phyloP scores from a whole-genome alignment of 2,329 filamentous ascomycete species.

The Colletotrichum tropicale region DNA sequence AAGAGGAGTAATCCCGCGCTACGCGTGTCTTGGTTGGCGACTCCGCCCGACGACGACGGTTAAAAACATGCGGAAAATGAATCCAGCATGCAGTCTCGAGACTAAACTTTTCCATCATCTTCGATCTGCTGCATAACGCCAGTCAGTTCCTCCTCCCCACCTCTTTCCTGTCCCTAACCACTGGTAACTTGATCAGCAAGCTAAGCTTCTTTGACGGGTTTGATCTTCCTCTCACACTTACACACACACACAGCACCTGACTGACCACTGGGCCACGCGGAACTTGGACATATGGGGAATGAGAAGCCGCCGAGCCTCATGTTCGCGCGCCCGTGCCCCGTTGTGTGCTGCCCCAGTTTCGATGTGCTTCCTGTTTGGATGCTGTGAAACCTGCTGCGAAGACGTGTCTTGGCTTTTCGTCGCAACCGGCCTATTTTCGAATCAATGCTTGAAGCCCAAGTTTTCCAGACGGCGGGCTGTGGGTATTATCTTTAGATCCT shows the following conservation, averaged over 20 bases:
- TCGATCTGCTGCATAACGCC: background rate
- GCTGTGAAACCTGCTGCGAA: background rate
- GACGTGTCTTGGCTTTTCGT: background rate
- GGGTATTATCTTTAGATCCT: background rate
- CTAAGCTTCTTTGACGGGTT: background rate
- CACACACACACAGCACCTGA: background rate
- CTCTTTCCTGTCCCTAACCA: background rate
- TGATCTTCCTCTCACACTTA: background rate
- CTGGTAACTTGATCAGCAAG: background rate
- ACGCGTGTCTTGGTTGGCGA: background rate
- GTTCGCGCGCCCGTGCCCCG: background rate
- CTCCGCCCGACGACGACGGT: background rate
- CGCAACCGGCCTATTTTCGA: constrained; percentile 2
- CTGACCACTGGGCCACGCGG: background rate
- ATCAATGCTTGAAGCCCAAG: background rate
- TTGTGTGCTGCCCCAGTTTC: background rate
- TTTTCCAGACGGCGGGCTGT: background rate
- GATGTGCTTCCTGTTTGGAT: background rate
- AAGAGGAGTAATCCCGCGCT: background rate
- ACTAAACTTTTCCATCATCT: background rate
- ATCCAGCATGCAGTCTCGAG: background rate
- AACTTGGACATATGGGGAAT: background rate
- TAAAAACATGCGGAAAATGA: background rate
- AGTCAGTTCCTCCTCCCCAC: background rate
- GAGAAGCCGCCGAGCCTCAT: background rate